phyloP scores from a whole-genome alignment of 192 early-diverging fungal genomes.

The Borealophlyctis nickersoniae region DNA sequence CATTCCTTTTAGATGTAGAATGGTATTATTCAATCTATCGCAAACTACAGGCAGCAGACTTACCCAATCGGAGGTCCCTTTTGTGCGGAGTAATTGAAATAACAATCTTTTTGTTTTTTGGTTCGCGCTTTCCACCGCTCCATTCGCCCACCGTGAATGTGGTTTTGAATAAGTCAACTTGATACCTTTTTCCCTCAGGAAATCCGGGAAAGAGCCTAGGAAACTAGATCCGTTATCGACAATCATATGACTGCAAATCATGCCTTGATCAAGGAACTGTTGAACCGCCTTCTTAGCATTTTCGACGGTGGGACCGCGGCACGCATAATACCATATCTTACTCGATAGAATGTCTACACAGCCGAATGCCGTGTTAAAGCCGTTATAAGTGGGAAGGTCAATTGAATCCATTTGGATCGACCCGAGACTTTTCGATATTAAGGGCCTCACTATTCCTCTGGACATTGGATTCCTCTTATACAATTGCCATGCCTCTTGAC shows the following conservation, averaged over 20 bases:
- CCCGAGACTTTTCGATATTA: too few species aligned
- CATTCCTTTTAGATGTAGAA: background rate
- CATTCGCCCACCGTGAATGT: background rate
- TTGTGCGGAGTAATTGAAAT: background rate
- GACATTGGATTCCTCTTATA: background rate
- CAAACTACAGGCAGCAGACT: background rate
- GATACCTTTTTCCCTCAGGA: background rate
- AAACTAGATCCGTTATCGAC: background rate
- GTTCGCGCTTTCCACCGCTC: background rate
- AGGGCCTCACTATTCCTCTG: too few species aligned
- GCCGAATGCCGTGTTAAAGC: too few species aligned
- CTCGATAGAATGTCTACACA: too few species aligned
- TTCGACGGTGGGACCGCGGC: too few species aligned
- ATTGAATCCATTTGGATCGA: too few species aligned
- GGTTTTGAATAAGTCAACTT: background rate
- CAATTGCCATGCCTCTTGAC: background rate
- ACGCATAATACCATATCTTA: too few species aligned
- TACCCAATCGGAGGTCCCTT: background rate
- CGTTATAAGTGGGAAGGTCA: too few species aligned
- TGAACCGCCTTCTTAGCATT: background rate
- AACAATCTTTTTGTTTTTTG: background rate
- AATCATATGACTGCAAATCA: background rate
- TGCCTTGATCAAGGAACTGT: background rate
- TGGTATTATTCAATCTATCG: background rate
- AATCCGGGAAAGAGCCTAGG: background rate